Conservation (phyloP, 2,329 filamentous ascomycete genomes). For the Xylariaceae sp. region DNA sequence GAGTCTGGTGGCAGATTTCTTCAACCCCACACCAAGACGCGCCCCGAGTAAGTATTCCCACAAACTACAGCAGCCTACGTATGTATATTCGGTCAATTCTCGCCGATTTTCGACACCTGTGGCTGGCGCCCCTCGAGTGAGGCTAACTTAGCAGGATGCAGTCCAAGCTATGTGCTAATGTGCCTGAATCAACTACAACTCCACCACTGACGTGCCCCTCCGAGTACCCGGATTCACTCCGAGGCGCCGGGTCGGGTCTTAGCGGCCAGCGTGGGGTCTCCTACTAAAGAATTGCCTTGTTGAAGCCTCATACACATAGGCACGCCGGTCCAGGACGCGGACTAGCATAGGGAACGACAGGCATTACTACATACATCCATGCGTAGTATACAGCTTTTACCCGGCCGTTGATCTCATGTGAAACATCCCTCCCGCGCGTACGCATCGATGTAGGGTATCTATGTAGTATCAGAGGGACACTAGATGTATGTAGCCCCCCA, state of each 20-base stretch:
- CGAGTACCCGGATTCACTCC: neutral
- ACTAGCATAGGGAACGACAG: too few relatives aligned
- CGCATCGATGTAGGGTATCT: too few relatives aligned
- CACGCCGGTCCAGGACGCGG: too few relatives aligned
- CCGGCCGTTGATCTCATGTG: too few relatives aligned
- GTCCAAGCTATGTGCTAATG: neutral
- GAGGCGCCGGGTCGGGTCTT: neutral
- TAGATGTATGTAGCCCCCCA: constrained; percentile 4
- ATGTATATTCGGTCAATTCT: constrained; percentile 6
- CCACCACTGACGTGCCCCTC: constrained; percentile 1
- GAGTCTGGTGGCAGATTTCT: neutral
- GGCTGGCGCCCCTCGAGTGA: neutral
- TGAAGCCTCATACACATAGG: too few relatives aligned
- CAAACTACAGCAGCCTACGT: neutral
- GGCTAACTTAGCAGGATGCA: neutral
- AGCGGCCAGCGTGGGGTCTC: too few relatives aligned
- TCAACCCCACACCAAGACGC: too few relatives aligned
- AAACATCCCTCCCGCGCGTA: too few relatives aligned
- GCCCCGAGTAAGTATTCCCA: neutral
- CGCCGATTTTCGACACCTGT: constrained; percentile 21
- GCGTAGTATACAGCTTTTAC: too few relatives aligned
- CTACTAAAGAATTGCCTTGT: too few relatives aligned
- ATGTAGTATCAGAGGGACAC: neutral
- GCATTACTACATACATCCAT: too few relatives aligned
- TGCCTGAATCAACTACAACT: neutral